Conservation (phyloP, 179 eudicot species). For the Gypsophila paniculata region DNA sequence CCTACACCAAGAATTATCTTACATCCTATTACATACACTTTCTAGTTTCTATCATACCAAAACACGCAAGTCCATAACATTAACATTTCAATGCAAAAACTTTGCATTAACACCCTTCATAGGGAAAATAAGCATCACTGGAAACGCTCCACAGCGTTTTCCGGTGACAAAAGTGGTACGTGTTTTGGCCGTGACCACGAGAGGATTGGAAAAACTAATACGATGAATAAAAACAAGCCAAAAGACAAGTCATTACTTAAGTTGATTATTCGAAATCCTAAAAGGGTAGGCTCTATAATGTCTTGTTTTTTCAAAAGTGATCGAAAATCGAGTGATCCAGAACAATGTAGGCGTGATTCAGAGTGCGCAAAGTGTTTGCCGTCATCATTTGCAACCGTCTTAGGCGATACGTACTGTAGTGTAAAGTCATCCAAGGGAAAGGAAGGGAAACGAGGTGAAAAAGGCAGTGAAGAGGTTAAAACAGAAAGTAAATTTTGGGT, state of each 20-base stretch:
- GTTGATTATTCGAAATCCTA: constrained; percentile 15
- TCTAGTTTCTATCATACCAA: constrained; percentile 17
- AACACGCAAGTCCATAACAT: constrained; percentile 17
- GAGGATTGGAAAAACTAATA: constrained; percentile 10
- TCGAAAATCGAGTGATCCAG: constrained; percentile 13
- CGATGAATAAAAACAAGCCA: neutral
- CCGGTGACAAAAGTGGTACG: neutral
- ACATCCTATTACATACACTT: constrained; percentile 20
- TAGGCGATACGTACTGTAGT: neutral
- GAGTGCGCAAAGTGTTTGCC: neutral
- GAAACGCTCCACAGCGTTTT: constrained; percentile 2
- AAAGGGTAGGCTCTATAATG: constrained; percentile 15
- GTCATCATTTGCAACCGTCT: neutral
- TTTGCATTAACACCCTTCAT: constrained; percentile 31
- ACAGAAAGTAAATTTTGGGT: constrained; percentile 10
- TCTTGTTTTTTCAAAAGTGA: constrained; percentile 6
- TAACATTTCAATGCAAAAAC: constrained; percentile 29
- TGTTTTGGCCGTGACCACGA: neutral
- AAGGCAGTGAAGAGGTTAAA: neutral
- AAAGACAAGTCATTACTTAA: neutral
- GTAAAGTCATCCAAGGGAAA: neutral
- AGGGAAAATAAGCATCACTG: constrained; percentile 22
- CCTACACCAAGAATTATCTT: constrained; percentile 5
- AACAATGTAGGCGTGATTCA: neutral
- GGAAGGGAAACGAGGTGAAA: neutral